A percentile compares a stretch with the other conserved stretches of the same genome.
Conservation (phyloP, 2,329 filamentous ascomycete genomes). For the Pleurostoma richardsiae region DNA sequence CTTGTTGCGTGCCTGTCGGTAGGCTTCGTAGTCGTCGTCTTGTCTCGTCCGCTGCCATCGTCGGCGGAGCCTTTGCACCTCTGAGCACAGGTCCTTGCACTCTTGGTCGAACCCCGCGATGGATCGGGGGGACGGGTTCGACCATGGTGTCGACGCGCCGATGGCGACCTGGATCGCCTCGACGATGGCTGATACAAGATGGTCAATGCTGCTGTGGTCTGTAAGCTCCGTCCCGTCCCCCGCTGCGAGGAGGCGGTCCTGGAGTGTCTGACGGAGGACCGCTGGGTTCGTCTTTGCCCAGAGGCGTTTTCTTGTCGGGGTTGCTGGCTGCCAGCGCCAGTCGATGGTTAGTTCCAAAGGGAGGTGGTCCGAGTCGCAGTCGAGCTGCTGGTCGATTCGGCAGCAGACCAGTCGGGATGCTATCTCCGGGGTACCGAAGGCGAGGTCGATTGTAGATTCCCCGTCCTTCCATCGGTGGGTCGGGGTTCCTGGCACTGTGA, state of each 20-base stretch:
- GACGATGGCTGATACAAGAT: conserved; percentile 12
- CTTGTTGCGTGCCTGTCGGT: conserved; percentile 11
- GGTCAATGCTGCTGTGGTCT: conserved; percentile 10
- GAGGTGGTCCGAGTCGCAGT: conserved; percentile 19
- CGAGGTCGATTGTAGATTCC: conserved; percentile 7
- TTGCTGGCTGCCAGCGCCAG: conserved; percentile 12
- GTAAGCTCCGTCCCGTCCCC: conserved; percentile 4
- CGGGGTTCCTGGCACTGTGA: not conserved
- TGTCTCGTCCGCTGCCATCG: conserved; percentile 5
- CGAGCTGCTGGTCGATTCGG: conserved; percentile 7
- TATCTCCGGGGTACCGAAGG: conserved; percentile 4
- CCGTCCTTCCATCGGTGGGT: conserved; percentile 2
- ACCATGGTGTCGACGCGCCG: conserved; percentile 16
- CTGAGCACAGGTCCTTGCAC: conserved; percentile 10
- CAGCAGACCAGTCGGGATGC: conserved; percentile 5
- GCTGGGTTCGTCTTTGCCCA: conserved; percentile 11
- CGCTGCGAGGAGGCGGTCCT: not conserved
- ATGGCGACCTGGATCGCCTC: conserved; percentile 12
- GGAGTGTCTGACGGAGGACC: conserved; percentile 10
- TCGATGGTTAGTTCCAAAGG: conserved; percentile 13
- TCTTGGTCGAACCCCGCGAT: conserved; percentile 15
- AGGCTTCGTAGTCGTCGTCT: conserved; percentile 10
- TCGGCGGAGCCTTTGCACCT: conserved; percentile 3
- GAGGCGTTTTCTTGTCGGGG: conserved; percentile 5
- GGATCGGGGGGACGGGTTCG: conserved; percentile 12